Base-by-base conservation (phyloP, 2,329 filamentous ascomycete species). In the Cladosporium sp. region DNA sequence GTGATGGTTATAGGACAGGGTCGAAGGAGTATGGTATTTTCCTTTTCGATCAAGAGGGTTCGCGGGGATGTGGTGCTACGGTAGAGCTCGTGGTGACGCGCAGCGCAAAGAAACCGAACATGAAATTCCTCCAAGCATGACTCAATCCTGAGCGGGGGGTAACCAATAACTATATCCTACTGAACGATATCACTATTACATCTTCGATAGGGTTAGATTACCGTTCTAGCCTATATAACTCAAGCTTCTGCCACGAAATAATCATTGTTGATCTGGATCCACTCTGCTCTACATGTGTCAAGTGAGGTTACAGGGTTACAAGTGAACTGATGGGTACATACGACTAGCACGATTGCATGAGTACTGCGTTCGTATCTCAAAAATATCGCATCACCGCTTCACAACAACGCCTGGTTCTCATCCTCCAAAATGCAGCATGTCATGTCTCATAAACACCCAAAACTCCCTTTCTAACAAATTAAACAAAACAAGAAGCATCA, bases 381-480 rank as follows among this genome's bases (percentile, higher is more conserved):
- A 46, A 8, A 10, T 12, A 8, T 21, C 21, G 40, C n/a, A 46
- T 21, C n/a, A 21, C 33, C 33, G 2, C 5, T 12, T 21, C n/a
- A n/a, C n/a, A 46, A 46, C 8, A 11, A 46, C 40, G 40, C n/a
- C n/a, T 21, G 12, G 37, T n/a, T n/a, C n/a, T 31, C 18, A 10
- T 10, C 18, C 31, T 55, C 52, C 52, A 29, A 58, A n/a, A 59
- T 46, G 56, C 56, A 46, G 28, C 14, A 5, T 12, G 52, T 50
- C 59, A 52, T 62, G n/a, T 35, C 29, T 62, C 59, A 52, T 62
- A 14, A 33, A n/a, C 26, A 21, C 52, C 52, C 16, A 55, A 52
- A 33, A 26, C 23, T 26, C 16, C 33, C 28, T 29, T 11, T 31
- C 8, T 7, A 23, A 18, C 2, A 1, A n/a, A 62, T 31, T 26